Percentiles rank a stretch among this genome's conserved stretches.
phyloP scores from a whole-genome alignment of 768 basidiomycete species.

The Naematelia encephala region DNA sequence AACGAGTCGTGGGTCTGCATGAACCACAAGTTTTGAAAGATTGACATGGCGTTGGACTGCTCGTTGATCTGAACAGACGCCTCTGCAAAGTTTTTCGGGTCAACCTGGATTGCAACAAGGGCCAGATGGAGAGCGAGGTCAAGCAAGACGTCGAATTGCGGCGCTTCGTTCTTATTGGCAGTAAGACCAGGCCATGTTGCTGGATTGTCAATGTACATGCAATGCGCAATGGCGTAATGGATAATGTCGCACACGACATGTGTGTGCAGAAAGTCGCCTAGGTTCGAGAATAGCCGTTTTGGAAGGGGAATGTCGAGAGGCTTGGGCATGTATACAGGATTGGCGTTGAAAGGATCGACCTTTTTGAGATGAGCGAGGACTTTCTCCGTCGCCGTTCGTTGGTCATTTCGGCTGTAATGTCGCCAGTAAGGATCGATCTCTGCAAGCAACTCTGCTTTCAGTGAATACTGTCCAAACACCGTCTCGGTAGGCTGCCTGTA shows the following conservation, averaged over 20 bases:
- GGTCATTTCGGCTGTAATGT: conserved; percentile 88
- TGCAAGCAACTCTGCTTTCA: conserved; percentile 74
- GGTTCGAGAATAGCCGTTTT: conserved; percentile 64
- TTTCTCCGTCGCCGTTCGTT: conserved; percentile 82
- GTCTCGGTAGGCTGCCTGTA: conserved; percentile 74
- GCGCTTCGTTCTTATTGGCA: conserved; percentile 19
- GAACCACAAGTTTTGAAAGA: conserved; percentile 62
- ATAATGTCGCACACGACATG: conserved; percentile 73
- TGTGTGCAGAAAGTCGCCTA: conserved; percentile 66
- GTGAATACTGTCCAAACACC: conserved; percentile 81
- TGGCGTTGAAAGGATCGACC: conserved; percentile 57
- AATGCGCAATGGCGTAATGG: conserved; percentile 61
- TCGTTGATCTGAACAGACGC: conserved; percentile 57
- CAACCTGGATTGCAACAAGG: conserved; percentile 78
- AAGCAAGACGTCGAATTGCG: conserved; percentile 68
- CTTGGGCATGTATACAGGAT: conserved; percentile 73
- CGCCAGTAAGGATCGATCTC: conserved; percentile 95
- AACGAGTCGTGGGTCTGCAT: conserved; percentile 72
- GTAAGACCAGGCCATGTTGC: conserved; percentile 23
- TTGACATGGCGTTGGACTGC: conserved; percentile 18
- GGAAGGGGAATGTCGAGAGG: conserved; percentile 59
- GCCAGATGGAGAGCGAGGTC: conserved; percentile 83
- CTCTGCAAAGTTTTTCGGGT: conserved; percentile 61
- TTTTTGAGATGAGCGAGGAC: conserved; percentile 65
- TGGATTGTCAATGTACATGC: conserved; percentile 28